Base-by-base conservation (phyloP, 2,329 filamentous ascomycete species). In the Calonectria hongkongensis region DNA sequence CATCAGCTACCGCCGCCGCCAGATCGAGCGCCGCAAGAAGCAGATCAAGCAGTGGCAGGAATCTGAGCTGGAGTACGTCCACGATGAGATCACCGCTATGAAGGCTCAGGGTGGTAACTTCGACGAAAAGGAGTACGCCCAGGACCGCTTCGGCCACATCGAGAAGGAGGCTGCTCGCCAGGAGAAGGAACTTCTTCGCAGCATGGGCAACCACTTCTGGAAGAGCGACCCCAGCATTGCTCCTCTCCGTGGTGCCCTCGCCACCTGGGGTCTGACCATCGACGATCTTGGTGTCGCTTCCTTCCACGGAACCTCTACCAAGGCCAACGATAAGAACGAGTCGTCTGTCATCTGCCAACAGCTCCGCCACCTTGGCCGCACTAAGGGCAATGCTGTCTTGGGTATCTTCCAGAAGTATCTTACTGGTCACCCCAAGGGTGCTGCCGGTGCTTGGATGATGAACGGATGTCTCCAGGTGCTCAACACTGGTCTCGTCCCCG, bases 341-440 rank as follows among this genome's bases (percentile, higher is more conserved):
- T 98, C 97, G 21, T 96, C 96, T 67, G 97, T 98, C 82, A 94
- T 99, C 80, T 98, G 96, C 89, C 92, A 98, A 85, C 97, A 99
- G 87, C 92, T 99, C 85, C 93, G 93, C 79, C 97, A 99, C 83
- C 93, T 99, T 66, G 97, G 97, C 77, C 94, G 97, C 80, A 94
- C 93, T 86, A 98, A 98, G 92, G 97, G 97, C 81, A 99, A 99
- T 82, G 96, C 97, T 39, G 89, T 99, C 16, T 87, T 98, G 76
- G 97, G 96, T 88, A 96, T 99, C 84, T 99, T 98, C 94, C 97
- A 99, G 87, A 99, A 99, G 87, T 98, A 97, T 85, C 92, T 99
- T 74, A 99, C 97, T 68, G 97, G 97, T 85, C 97, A 99, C 84
- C 97, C 97, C 81, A 99, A 99, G 92, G 97, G 97, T 93, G 96